Conservation (phyloP, 179 eudicot species). For the Dionaea muscipula region DNA sequence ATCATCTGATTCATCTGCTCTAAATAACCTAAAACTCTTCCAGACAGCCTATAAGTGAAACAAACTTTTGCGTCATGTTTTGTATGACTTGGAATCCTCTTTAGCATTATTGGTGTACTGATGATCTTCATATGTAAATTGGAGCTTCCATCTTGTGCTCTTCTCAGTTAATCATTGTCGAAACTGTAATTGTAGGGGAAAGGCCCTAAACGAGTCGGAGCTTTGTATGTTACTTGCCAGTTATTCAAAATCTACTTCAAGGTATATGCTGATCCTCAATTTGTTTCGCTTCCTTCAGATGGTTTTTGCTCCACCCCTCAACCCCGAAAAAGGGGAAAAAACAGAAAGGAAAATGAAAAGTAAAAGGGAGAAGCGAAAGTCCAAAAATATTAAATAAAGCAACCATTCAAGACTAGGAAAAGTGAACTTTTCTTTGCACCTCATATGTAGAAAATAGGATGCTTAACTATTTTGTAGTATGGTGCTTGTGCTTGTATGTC, state of each 20-base stretch:
- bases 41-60: too few species aligned
- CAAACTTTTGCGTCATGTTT: too few species aligned
- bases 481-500: neutral
- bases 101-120: too few species aligned
- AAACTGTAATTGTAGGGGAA: slow-evolving; percentile 46
- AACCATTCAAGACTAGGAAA: neutral
- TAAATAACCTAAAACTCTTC: too few species aligned
- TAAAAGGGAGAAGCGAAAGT: too few species aligned
- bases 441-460: neutral
- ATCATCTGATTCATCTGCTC: too few species aligned
- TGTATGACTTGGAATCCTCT: too few species aligned
- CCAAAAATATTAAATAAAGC: too few species aligned
- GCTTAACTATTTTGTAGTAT: neutral
- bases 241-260: slow-evolving; percentile 88
- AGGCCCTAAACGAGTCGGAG: slow-evolving; percentile 96
- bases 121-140: too few species aligned
- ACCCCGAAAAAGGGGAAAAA: neutral
- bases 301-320: neutral
- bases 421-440: neutral
- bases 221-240: slow-evolving; percentile 89
- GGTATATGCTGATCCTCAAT: slow-evolving; percentile 23
- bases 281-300: slow-evolving; percentile 4
- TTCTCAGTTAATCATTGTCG: neutral
- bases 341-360: too few species aligned
- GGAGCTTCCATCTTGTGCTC: too few species aligned